Evolutionary conservation across 306 rosid genomes (phyloP).

Genomic region (Glycine soja): DNA sequence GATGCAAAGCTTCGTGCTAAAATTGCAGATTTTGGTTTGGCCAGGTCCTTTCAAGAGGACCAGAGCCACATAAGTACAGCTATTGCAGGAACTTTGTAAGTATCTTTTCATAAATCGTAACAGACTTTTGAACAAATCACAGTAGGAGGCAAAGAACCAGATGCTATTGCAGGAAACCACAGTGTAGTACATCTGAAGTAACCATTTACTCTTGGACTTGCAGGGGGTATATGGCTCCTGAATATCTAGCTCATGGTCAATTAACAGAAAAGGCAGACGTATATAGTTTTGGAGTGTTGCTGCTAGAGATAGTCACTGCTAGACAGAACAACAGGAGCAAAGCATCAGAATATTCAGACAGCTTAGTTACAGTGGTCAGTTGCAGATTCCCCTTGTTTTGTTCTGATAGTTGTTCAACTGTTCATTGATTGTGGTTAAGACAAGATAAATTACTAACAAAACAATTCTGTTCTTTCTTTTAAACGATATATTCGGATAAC

Average conservation of each 20-base stretch:
- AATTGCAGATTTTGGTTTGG: conserved; percentile 97
- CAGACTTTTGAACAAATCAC: conserved; percentile 1
- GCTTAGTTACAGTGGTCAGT: conserved; percentile 74
- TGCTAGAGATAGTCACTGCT: conserved; percentile 78
- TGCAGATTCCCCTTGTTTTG: conserved; percentile 31
- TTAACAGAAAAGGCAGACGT: conserved; percentile 91
- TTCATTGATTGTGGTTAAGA: conserved; percentile 3
- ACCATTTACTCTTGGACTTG: conserved; percentile 12
- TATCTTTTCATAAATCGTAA: not conserved
- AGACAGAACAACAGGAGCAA: conserved; percentile 79
- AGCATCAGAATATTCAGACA: conserved; percentile 72
- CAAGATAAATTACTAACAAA: conserved; percentile 11
- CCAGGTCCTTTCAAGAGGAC: conserved; percentile 86
- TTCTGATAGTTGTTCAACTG: conserved; percentile 32
- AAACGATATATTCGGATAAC: conserved; percentile 15
- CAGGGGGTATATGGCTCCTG: conserved; percentile 98
- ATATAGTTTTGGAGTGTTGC: conserved; percentile 83
- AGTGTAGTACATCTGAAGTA: conserved; percentile 23
- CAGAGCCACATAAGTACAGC: conserved; percentile 95
- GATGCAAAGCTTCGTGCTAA: conserved; percentile 79
- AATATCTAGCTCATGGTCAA: conserved; percentile 93
- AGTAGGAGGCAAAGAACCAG: not conserved
- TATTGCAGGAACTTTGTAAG: conserved; percentile 94
- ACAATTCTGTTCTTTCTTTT: conserved; percentile 16
- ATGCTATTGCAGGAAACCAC: conserved; percentile 1